These are phyloP conservation scores for Cladobotryum mycophilum DNA, from an alignment of 2,329 filamentous ascomycete species.

Conservation along the genomic window DNA sequence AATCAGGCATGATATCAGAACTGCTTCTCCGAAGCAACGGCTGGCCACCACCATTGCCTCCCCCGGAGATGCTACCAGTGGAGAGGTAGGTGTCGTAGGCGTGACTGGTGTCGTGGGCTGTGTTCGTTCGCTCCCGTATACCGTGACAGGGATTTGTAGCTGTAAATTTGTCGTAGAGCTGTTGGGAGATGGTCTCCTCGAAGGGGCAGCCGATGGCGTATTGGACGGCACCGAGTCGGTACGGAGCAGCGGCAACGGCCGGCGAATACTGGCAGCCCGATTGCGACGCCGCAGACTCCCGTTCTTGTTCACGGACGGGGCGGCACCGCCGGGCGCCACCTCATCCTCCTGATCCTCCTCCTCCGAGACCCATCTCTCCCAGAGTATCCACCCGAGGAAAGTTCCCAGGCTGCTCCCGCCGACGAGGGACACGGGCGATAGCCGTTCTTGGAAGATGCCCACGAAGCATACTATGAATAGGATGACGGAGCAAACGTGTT, in stretches of 20 bases:
- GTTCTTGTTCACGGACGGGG: slow-evolving; percentile 27
- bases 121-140: slow-evolving; percentile 5
- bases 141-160: slow-evolving; percentile 3
- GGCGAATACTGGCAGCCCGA: slow-evolving; percentile 32
- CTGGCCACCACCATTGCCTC: slow-evolving; percentile 1
- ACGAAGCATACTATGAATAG: slow-evolving; percentile 95
- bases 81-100: slow-evolving; percentile 15
- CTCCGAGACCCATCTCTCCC: slow-evolving; percentile 83
- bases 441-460: slow-evolving; percentile 76
- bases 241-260: slow-evolving; percentile 26
- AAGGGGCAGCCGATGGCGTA: slow-evolving; percentile 19
- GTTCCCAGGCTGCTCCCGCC: slow-evolving; percentile 78
- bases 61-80: slow-evolving; percentile 3
- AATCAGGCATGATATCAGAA: slow-evolving; percentile 24
- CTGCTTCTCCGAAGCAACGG: slow-evolving; percentile 23
- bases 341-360: slow-evolving; percentile 49
- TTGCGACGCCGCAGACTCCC: slow-evolving; percentile 28
- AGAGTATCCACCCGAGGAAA: slow-evolving; percentile 80
- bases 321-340: slow-evolving; percentile 30
- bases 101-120: slow-evolving; percentile 7
- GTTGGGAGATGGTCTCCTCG: slow-evolving; percentile 29
- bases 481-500: slow-evolving; percentile 90
- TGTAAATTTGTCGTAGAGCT: slow-evolving; percentile 43
- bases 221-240: slow-evolving; percentile 21
- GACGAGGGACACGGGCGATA: slow-evolving; percentile 86